Conservation (phyloP, 202 grass and related monocot species). For the Miscanthus sacchariflorus region DNA sequence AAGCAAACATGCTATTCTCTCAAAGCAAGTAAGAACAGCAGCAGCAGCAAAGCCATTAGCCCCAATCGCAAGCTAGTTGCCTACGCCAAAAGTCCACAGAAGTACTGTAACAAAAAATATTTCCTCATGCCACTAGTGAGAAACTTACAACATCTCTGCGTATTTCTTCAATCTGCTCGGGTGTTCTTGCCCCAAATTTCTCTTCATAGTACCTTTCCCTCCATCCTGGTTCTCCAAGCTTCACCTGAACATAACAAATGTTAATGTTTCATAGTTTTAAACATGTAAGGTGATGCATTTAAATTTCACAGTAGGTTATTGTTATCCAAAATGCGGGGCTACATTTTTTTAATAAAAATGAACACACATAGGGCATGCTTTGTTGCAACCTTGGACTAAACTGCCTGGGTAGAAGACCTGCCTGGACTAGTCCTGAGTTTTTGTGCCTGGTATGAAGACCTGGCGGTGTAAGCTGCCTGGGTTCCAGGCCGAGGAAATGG, state of each 20-base stretch:
- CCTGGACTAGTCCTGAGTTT: neutral
- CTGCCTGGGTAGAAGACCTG: neutral
- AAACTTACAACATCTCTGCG: conserved; percentile 82
- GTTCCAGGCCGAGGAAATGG: neutral
- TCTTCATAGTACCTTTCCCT: conserved; percentile 97
- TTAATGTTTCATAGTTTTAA: conserved; percentile 15
- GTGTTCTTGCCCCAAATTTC: conserved; percentile 85
- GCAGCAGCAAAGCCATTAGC: neutral
- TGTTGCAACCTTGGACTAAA: neutral
- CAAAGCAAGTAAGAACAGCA: neutral
- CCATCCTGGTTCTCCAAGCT: conserved; percentile 96
- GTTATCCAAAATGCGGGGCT: neutral
- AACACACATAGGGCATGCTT: neutral
- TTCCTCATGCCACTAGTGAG: neutral
- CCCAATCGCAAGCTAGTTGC: neutral
- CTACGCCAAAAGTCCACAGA: neutral
- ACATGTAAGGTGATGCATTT: neutral
- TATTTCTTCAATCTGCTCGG: conserved; percentile 78
- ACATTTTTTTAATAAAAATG: neutral
- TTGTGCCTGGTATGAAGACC: neutral
- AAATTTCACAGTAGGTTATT: conserved; percentile 3
- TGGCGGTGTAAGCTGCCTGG: neutral
- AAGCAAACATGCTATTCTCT: conserved; percentile 11
- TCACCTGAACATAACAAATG: conserved; percentile 65
- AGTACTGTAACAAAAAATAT: neutral